Conservation (phyloP, 257 asterid genomes). For the Ilex asprella region DNA sequence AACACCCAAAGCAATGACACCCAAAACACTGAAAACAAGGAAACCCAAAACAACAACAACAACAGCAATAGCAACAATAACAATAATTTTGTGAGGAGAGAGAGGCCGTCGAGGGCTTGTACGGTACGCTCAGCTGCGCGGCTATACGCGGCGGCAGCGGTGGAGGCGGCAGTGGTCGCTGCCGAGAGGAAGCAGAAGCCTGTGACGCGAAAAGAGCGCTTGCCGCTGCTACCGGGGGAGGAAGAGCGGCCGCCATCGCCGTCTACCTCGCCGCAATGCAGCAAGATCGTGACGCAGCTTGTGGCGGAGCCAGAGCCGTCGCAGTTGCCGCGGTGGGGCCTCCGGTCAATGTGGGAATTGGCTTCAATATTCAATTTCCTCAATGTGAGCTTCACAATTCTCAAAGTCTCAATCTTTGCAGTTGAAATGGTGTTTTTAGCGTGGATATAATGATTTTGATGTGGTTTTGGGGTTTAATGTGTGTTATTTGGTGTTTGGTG, state of each 20-base stretch:
- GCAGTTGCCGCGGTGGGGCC: conserved; percentile 77
- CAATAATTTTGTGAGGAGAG: conserved; percentile 48
- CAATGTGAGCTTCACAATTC: conserved; percentile 51
- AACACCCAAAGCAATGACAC: not conserved
- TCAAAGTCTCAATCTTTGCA: conserved; percentile 18
- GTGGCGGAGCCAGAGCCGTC: conserved; percentile 82
- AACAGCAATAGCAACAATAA: conserved; percentile 26
- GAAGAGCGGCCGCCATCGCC: conserved; percentile 31
- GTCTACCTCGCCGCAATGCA: conserved; percentile 37
- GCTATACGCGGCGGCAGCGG: conserved; percentile 82
- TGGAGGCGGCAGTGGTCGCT: conserved; percentile 60
- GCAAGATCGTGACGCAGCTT: conserved; percentile 55
- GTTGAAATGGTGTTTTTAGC: too few relatives aligned
- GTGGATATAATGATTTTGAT: not conserved
- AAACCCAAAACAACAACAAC: conserved; percentile 22
- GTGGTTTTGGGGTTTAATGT: conserved; percentile 17
- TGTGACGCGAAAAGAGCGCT: conserved; percentile 40
- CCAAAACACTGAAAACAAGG: conserved; percentile 12
- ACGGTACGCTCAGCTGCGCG: conserved; percentile 84
- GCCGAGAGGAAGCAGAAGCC: conserved; percentile 57
- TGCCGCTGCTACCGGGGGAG: conserved; percentile 34
- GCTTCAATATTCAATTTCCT: conserved; percentile 90
- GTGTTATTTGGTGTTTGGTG: conserved; percentile 18
- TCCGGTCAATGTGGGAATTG: conserved; percentile 96
- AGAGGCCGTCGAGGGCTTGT: conserved; percentile 97